phyloP scores from a whole-genome alignment of 371 early-diverging fungal species.

The Mortierella polycephala region DNA sequence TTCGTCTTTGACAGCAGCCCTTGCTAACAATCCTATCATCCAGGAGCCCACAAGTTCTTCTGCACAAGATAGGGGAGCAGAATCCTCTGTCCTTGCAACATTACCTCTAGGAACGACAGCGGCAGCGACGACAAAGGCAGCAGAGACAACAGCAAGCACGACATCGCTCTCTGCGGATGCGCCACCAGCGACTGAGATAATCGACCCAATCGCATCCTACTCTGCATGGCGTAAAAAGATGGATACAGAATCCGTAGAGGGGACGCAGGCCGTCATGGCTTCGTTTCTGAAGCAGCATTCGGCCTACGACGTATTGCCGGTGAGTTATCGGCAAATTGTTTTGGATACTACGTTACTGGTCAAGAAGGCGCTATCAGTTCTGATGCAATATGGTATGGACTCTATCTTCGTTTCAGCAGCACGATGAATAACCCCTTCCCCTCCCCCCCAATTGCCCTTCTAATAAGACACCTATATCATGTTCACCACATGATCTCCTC shows the following conservation, averaged over 20 bases:
- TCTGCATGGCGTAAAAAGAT: constrained; percentile 52
- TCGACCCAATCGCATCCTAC: constrained; percentile 52
- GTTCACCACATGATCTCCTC: background rate
- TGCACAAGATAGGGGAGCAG: too few species aligned
- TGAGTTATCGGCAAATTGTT: constrained; percentile 89
- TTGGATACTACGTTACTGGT: constrained; percentile 91
- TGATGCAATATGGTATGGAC: constrained; percentile 80
- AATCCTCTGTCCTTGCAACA: too few species aligned
- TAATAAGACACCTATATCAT: background rate
- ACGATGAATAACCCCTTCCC: background rate
- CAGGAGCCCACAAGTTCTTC: too few species aligned
- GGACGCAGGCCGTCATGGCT: constrained; percentile 60
- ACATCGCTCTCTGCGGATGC: too few species aligned
- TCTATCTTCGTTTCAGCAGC: background rate
- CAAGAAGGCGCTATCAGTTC: constrained; percentile 90
- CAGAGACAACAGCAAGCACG: too few species aligned
- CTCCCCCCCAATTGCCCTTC: background rate
- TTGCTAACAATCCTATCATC: too few species aligned
- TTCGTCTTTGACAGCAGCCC: too few species aligned
- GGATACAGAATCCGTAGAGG: constrained; percentile 36
- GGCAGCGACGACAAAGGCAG: too few species aligned
- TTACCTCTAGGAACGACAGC: too few species aligned
- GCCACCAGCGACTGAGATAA: constrained; percentile 19
- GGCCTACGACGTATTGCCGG: constrained; percentile 91
- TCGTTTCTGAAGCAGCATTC: constrained; percentile 83